Evolutionary conservation across 2,329 filamentous ascomycete genomes (phyloP), one percentile per base, ranked within the genome.

Genomic region (Domatiomyces catenatus): DNA sequence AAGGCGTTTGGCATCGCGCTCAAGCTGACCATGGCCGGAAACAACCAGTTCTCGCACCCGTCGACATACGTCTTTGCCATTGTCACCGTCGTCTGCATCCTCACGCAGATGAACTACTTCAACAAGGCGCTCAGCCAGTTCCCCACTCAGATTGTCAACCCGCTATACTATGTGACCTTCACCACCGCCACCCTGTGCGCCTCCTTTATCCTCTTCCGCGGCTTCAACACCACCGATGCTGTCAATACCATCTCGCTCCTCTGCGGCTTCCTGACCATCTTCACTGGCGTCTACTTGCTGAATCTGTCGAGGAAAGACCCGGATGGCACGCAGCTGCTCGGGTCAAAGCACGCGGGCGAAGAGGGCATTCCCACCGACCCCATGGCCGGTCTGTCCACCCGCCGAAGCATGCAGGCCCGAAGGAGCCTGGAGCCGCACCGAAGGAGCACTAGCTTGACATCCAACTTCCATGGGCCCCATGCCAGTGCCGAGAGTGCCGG

Each of bases 71-170:
- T 95, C 56, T 98, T 98, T 66, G 82, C 90, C 68, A 95, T 98
- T 58, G 79, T 96, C 57, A 92, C 89, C 0, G 75, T 76, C 2
- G 86, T 95, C 57, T 98, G 92, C 72, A 96, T 98, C 64, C 68
- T 98, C 59, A 95, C 89, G 7, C 92, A 98, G 74, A 96, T 98
- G 92, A 98, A 98, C 69, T 98, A 98, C 69, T 94, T 98, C 70
- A 98, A 98, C 75, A 98, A 98, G 69, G 92, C 92, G 6, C 72
- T 98, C 53, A 93, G 87, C 67, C 88, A 93, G 62, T 98, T 96
- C 69, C 90, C 86, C 26, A 95, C 92, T 28, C 94, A 93, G 61
- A 94, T 98, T 64, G 89, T 95, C 50, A 95, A 95, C 64, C 89
- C 89, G 5, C 77, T 95, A 22, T 96, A 96, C 74, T 96, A 96